Percentiles rank a stretch among this genome's conserved stretches.
Evolutionary conservation across 306 rosid species (phyloP).

Genomic region (Abrus precatorius): DNA sequence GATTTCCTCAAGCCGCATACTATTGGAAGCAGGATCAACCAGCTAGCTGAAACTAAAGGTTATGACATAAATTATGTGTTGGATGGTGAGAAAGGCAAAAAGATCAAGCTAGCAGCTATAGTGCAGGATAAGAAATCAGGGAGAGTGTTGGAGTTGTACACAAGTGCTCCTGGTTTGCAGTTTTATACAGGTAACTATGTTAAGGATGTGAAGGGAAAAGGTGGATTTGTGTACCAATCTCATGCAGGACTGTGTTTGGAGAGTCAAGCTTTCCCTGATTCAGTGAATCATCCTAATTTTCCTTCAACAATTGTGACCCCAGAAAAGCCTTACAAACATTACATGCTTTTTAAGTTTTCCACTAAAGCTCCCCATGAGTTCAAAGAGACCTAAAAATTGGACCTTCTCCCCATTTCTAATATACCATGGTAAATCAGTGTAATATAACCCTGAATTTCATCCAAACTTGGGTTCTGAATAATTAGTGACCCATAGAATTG

Average conservation of each 20-base stretch:
- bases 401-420: not conserved
- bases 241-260: slow-evolving; percentile 82
- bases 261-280: slow-evolving; percentile 85
- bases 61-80: slow-evolving; percentile 83
- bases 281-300: slow-evolving; percentile 83
- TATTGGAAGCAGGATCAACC: slow-evolving; percentile 73
- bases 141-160: slow-evolving; percentile 63
- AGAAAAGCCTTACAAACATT: slow-evolving; percentile 68
- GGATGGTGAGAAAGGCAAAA: slow-evolving; percentile 52
- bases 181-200: slow-evolving; percentile 72
- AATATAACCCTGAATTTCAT: not conserved
- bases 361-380: slow-evolving; percentile 9
- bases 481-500: not conserved
- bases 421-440: not conserved
- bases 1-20: slow-evolving; percentile 73
- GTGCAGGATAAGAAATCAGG: slow-evolving; percentile 76
- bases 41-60: slow-evolving; percentile 59
- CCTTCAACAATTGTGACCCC: slow-evolving; percentile 85
- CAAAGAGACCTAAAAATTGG: not conserved
- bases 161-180: slow-evolving; percentile 85
- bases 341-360: slow-evolving; percentile 77
- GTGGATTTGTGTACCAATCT: slow-evolving; percentile 67
- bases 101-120: slow-evolving; percentile 59
- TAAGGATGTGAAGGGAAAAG: slow-evolving; percentile 73
- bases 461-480: slow-evolving; percentile 26